phyloP scores from a whole-genome alignment of 2,329 filamentous ascomycete genomes.

The Blastomyces parvus region DNA sequence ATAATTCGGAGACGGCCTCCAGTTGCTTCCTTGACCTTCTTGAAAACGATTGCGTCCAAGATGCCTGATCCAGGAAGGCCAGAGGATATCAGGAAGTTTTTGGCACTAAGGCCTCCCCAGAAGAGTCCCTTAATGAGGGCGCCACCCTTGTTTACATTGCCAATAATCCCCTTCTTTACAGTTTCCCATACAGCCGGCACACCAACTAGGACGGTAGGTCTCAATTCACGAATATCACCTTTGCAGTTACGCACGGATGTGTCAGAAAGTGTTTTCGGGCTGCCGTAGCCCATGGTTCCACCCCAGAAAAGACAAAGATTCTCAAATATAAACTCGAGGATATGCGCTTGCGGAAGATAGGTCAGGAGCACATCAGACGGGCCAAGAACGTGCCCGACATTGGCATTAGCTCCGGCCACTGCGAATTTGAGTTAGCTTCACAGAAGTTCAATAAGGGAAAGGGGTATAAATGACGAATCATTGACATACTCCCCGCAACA shows the following conservation, averaged over 20 bases:
- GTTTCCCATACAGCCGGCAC: slow-evolving; percentile 97
- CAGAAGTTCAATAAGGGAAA: background rate
- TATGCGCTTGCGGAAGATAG: slow-evolving; percentile 90
- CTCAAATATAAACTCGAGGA: slow-evolving; percentile 93
- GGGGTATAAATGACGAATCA: background rate
- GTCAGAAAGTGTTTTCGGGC: slow-evolving; percentile 80
- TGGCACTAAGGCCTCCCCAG: slow-evolving; percentile 55
- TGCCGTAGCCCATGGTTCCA: slow-evolving; percentile 80
- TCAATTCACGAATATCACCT: slow-evolving; percentile 87
- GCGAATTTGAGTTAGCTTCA: slow-evolving; percentile 13
- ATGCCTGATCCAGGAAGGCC: slow-evolving; percentile 50
- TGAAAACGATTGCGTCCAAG: slow-evolving; percentile 78
- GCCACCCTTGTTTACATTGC: slow-evolving; percentile 64
- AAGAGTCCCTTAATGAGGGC: slow-evolving; percentile 69
- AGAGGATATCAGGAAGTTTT: slow-evolving; percentile 49
- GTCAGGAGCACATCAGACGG: slow-evolving; percentile 72
- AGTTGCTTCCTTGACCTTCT: slow-evolving; percentile 80
- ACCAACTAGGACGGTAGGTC: slow-evolving; percentile 81
- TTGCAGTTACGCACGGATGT: slow-evolving; percentile 76
- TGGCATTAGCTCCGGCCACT: slow-evolving; percentile 71
- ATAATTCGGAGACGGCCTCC: slow-evolving; percentile 81
- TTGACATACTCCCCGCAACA: slow-evolving; percentile 59
- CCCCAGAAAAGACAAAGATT: slow-evolving; percentile 84
- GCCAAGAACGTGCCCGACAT: slow-evolving; percentile 68
- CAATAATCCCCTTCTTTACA: slow-evolving; percentile 85